phyloP scores from a whole-genome alignment of 345 rosid species.

The Eucalyptus leucophloia region DNA sequence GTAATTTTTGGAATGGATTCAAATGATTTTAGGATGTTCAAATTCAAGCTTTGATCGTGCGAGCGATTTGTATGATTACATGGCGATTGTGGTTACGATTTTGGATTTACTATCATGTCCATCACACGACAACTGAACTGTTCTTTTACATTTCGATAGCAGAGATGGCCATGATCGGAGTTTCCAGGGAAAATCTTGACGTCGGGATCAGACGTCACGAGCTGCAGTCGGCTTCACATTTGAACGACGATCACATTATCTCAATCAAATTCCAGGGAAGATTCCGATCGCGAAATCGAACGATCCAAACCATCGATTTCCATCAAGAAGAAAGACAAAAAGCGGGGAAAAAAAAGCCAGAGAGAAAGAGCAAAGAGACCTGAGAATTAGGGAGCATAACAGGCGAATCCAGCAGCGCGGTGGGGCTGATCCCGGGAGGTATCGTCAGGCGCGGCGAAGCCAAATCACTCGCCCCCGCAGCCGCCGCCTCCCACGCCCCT shows the following conservation, averaged over 20 bases:
- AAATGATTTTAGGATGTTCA: not conserved
- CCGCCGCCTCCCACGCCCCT: not conserved
- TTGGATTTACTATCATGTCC: not conserved
- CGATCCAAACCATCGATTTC: not conserved
- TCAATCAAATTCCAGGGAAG: not conserved
- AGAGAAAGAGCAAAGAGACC: not conserved
- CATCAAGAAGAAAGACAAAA: not conserved
- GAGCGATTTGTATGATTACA: not conserved
- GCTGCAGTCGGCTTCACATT: not conserved
- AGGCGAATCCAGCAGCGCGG: conserved; percentile 53
- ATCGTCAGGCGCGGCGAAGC: conserved; percentile 19
- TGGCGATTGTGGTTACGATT: not conserved
- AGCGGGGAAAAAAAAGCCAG: too few species aligned
- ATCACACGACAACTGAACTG: not conserved
- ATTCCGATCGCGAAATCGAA: not conserved
- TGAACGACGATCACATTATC: not conserved
- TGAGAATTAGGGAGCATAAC: conserved; percentile 39
- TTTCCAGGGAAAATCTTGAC: not conserved
- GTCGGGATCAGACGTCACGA: not conserved
- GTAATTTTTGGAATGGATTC: not conserved
- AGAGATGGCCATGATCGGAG: not conserved
- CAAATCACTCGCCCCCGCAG: not conserved
- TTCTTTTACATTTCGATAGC: not conserved
- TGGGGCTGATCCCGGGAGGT: conserved; percentile 53
- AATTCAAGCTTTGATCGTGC: not conserved